Evolutionary conservation across 2,329 filamentous ascomycete genomes (phyloP), one percentile per base, ranked within the genome.

Genomic region (Dothiorella sarmentorum): DNA sequence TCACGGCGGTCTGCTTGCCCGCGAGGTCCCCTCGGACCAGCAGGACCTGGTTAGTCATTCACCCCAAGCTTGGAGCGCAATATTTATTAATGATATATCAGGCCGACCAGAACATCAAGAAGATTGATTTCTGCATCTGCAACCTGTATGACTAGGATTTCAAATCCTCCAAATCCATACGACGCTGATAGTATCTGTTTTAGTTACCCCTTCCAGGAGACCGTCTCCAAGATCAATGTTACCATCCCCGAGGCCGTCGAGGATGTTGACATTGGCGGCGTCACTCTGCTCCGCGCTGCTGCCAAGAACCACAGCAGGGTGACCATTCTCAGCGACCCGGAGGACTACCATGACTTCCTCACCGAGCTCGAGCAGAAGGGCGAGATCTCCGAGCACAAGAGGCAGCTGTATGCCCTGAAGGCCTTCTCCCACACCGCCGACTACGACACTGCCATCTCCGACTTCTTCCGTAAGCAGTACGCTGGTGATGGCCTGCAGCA

Each of bases 381-480:
- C 62, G 90, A 93, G 73, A 87, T 99, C 68, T 86, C 88, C 57
- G 90, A 96, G 72, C 81, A 85, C 61, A 95, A 86, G 80, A 87
- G 92, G 66, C 91, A 96, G 74, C 80, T 85, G 60, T 97, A 96
- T 72, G 93, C 94, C 24, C 85, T 97, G 69, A 99, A 99, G 83
- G 94, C 94, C 15, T 99, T 99, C 71, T 91, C 96, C 78, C 94
- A 97, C 77, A 99, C 94, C 37, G 91, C 94, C 64, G 91, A 96
- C 75, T 99, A 99, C 75, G 94, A 99, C 73, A 84, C 85, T 42
- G 90, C 94, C 67, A 99, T 99, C 73, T 88, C 93, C 33, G 90
- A 90, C 69, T 99, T 96, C 82, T 99, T 99, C 86, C 89, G 94
- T 73, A 93, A 95, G 82, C 88, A 96, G 78, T 99, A 97, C 72